phyloP scores from a whole-genome alignment of 805 yeast genomes.

The Saturnispora saitoi region DNA sequence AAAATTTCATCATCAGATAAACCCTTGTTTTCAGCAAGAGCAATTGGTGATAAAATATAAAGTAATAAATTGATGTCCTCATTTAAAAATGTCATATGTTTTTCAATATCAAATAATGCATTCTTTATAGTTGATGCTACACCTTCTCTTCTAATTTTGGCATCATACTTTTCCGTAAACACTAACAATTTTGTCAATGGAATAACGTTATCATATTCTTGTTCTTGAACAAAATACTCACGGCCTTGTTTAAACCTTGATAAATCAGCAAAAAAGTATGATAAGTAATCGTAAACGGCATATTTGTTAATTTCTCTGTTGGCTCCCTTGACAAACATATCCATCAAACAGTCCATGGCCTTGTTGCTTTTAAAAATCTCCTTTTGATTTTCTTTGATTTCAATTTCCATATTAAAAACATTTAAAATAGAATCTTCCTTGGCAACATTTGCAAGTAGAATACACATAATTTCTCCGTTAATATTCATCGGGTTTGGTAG shows the following conservation, averaged over 20 bases:
- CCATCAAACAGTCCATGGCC: constrained; percentile 75
- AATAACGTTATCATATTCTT: constrained; percentile 63
- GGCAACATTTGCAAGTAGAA: constrained; percentile 78
- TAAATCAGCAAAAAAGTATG: constrained; percentile 84
- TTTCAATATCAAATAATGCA: constrained; percentile 68
- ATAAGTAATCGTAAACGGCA: constrained; percentile 74
- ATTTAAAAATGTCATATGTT: constrained; percentile 51
- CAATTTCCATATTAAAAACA: constrained; percentile 36
- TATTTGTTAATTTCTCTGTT: constrained; percentile 61
- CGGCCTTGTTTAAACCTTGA: constrained; percentile 73
- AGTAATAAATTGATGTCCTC: constrained; percentile 72
- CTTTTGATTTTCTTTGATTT: constrained; percentile 28
- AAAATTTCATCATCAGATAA: constrained; percentile 79
- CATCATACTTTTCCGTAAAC: constrained; percentile 73
- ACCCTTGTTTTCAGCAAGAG: constrained; percentile 47
- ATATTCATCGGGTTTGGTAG: constrained; percentile 49
- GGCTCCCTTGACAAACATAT: constrained; percentile 78
- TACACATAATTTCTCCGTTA: constrained; percentile 75
- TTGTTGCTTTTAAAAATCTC: constrained; percentile 45
- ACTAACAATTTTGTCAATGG: constrained; percentile 77
- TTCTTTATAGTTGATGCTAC: constrained; percentile 90
- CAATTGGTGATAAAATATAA: constrained; percentile 71
- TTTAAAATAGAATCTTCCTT: constrained; percentile 58
- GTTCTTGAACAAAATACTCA: constrained; percentile 63
- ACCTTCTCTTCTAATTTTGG: constrained; percentile 79